Percentiles rank a stretch among this genome's conserved stretches.
Conservation (phyloP, 352 stramenopile species). For the Globisporangium cylindrosporum region DNA sequence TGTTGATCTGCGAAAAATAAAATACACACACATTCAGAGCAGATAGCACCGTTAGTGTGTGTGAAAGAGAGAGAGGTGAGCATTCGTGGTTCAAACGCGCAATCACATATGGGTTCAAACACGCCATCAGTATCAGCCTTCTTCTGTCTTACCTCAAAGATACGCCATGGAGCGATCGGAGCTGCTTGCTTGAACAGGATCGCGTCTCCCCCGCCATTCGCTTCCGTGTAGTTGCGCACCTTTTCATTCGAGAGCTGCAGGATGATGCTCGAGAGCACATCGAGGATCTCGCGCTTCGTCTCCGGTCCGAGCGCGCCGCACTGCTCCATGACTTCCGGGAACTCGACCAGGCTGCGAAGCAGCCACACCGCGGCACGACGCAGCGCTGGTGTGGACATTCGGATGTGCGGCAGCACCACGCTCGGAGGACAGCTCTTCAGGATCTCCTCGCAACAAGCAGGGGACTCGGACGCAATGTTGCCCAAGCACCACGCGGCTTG, state of each 20-base stretch:
- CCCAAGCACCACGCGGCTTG: slow-evolving; percentile 85
- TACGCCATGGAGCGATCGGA: slow-evolving; percentile 72
- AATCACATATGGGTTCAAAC: not conserved
- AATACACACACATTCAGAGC: not conserved
- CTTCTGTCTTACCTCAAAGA: slow-evolving; percentile 60
- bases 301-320: slow-evolving; percentile 36
- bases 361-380: slow-evolving; percentile 80
- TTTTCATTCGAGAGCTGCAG: slow-evolving; percentile 78
- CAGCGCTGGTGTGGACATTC: slow-evolving; percentile 75
- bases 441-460: slow-evolving; percentile 73
- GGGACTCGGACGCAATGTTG: slow-evolving; percentile 80
- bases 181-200: slow-evolving; percentile 58
- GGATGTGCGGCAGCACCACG: slow-evolving; percentile 76
- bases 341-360: slow-evolving; percentile 81
- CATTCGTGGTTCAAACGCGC: not conserved
- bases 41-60: not conserved
- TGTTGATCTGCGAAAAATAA: slow-evolving; percentile 42
- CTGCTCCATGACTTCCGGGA: slow-evolving; percentile 69
- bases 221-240: slow-evolving; percentile 51
- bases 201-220: slow-evolving; percentile 41
- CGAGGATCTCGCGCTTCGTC: slow-evolving; percentile 71
- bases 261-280: slow-evolving; percentile 73
- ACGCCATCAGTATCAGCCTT: not conserved
- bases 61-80: not conserved
- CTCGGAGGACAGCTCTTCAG: slow-evolving; percentile 64